Base-by-base conservation (phyloP, 2,329 filamentous ascomycete genomes). In the Didymella lethalis region DNA sequence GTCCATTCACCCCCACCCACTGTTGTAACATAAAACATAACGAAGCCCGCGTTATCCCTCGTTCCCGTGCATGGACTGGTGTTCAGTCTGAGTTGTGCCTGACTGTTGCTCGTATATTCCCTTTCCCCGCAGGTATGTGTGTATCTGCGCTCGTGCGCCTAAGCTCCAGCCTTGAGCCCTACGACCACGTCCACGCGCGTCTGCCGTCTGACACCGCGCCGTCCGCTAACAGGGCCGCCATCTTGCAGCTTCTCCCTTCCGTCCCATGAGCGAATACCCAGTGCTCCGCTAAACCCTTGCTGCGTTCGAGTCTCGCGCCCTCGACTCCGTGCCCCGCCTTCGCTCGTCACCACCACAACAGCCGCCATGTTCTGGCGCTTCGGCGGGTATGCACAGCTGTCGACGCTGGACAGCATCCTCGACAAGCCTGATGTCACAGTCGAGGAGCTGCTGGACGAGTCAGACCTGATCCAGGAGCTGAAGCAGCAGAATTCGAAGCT, bases 401-500 rank as follows among this genome's bases (percentile, higher is more conserved):
- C 94, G 73, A 90, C 93, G 75, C 92, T 99, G 80, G 95, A 98
- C 80, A 93, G 90, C 69, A 91, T 99, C 74, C 92, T 99, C 77
- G 95, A 99, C 77, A 97, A 97, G 80, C 88, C 87, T 70, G 91
- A 97, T 80, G 93, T 97, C 76, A 93, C 91, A 51, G 89, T 98
- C 66, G 95, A 99, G 80, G 94, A 98, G 77, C 85, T 99, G 60
- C 88, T 99, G 64, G 93, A 98, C 78, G 95, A 99, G 84, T 90
- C 91, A 74, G 95, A 99, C 77, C 82, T 98, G 71, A 95, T 98
- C 69, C 93, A 97, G 78, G 95, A 99, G 84, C 86, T 99, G 64
- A 99, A 98, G 82, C 92, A 96, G 79, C 93, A 97, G 81, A 98
- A 99, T 82, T 90, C 92, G 58, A 97, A 97, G 82, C 89, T 99